These are phyloP conservation scores for Aspergillus nidulans DNA, from an alignment of 495 filamentous ascomycete genomes.

Conservation along the genomic window DNA sequence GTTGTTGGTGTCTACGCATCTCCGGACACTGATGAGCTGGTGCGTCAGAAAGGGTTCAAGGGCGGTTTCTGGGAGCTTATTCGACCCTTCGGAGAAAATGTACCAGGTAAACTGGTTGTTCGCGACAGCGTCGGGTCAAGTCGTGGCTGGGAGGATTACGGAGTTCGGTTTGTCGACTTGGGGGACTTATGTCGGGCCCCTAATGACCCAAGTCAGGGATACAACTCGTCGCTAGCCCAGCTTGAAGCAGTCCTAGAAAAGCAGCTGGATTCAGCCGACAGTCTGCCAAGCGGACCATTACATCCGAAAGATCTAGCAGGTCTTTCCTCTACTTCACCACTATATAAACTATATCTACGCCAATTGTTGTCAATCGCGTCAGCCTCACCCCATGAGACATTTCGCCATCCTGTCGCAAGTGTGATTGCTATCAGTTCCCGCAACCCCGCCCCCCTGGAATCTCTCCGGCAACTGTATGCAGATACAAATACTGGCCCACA, in stretches of 20 bases:
- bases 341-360: constrained; percentile 77
- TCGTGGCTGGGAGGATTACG: constrained; percentile 82
- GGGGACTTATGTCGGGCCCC: constrained; percentile 22
- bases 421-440: constrained; percentile 91
- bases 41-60: constrained; percentile 78
- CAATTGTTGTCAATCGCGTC: constrained; percentile 75
- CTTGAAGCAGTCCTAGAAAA: constrained; percentile 58
- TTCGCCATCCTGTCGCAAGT: constrained; percentile 92
- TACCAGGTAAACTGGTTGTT: constrained; percentile 84
- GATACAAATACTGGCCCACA: constrained; percentile 66
- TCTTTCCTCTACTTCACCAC: constrained; percentile 49
- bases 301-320: constrained; percentile 30
- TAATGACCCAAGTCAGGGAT: constrained; percentile 19
- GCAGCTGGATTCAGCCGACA: constrained; percentile 34
- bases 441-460: constrained; percentile 74
- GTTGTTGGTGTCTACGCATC: constrained; percentile 82
- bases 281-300: constrained; percentile 30
- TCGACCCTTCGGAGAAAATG: constrained; percentile 83
- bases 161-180: constrained; percentile 71
- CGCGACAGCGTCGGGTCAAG: constrained; percentile 84
- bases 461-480: constrained; percentile 73
- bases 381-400: constrained; percentile 81
- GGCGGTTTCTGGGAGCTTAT: constrained; percentile 79
- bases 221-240: constrained; percentile 38
- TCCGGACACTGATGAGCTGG: constrained; percentile 72